phyloP scores from a whole-genome alignment of 768 basidiomycete genomes.

The Peribolospora kevripleyi region DNA sequence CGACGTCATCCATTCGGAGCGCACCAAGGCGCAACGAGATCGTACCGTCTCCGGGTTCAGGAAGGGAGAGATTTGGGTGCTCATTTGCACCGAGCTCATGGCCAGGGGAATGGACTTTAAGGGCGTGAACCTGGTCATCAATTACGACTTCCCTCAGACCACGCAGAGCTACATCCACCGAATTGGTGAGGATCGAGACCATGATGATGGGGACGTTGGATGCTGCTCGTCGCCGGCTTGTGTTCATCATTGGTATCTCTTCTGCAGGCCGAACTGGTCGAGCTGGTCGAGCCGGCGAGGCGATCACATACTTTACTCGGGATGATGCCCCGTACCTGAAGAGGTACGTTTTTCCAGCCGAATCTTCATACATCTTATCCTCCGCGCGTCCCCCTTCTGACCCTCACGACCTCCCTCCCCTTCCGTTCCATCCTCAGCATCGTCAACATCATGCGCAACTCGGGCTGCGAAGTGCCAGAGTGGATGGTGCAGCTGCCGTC shows the following conservation, averaged over 20 bases:
- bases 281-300: conserved; percentile 73
- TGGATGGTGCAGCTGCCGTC: conserved; percentile 92
- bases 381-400: not conserved
- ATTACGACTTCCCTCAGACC: conserved; percentile 88
- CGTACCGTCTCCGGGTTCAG: conserved; percentile 65
- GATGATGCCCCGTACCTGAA: conserved; percentile 80
- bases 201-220: not conserved
- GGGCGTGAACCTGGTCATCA: conserved; percentile 78
- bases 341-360: conserved; percentile 24
- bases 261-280: conserved; percentile 66
- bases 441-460: conserved; percentile 83
- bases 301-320: conserved; percentile 85
- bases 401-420: conserved; percentile 1
- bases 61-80: conserved; percentile 71
- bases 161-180: conserved; percentile 91
- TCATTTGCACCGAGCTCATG: conserved; percentile 93
- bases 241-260: not conserved
- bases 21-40: conserved; percentile 67
- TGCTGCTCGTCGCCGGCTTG: not conserved
- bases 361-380: conserved; percentile 20
- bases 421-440: conserved; percentile 29
- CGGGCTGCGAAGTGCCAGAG: conserved; percentile 70
- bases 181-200: conserved; percentile 35
- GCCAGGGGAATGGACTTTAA: conserved; percentile 96
- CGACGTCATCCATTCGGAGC: conserved; percentile 72